Evolutionary conservation across 2,329 filamentous ascomycete species (phyloP), one percentile per base, ranked within the genome.

Genomic region (Daldinia sp.): DNA sequence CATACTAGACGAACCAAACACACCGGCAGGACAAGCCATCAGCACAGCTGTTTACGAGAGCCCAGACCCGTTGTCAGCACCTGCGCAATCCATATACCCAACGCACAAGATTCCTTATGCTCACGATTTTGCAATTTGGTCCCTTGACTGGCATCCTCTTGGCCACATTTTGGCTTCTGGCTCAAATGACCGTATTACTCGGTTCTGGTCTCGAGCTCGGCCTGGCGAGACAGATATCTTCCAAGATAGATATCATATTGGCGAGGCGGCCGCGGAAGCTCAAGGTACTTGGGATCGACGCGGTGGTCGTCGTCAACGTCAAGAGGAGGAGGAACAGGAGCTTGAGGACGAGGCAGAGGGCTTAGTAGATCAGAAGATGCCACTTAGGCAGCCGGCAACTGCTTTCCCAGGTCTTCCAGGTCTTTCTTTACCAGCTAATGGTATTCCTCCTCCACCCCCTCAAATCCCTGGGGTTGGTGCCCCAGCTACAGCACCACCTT

Each of bases 81-180:
- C 94, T 0, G 90, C 93, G 0, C 95, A 98, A 79, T 92, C 93
- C n/a, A 93, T 99, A 68, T 93, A 93, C 78, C 96, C 96, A 1
- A 93, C 94, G 3, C 95, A 98, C 82, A 92, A 90, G 75, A 82
- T 98, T 35, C 89, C 92, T 6, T 95, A 91, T 76, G 96, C 96
- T 0, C 96, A 99, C 79, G 93, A 97, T 74, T 97, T 94, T 78
- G 93, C 94, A 18, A 96, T 99, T 72, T 99, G 96, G 96, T 97
- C 94, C 18, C 87, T 99, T 56, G 94, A 98, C 82, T 99, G 96
- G 94, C 96, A 99, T 78, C 96, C 96, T 0, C 86, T 98, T 0
- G 96, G 96, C 30, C 96, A 99, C 77, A 95, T 99, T 70, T 87
- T 99, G 6, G 94, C 94, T 0, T 97, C 95, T 1, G 96, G 96